Percentiles rank a stretch among this genome's conserved stretches.
Evolutionary conservation across 176 grass and related monocot genomes (phyloP).

Genomic region (Avena eriantha): DNA sequence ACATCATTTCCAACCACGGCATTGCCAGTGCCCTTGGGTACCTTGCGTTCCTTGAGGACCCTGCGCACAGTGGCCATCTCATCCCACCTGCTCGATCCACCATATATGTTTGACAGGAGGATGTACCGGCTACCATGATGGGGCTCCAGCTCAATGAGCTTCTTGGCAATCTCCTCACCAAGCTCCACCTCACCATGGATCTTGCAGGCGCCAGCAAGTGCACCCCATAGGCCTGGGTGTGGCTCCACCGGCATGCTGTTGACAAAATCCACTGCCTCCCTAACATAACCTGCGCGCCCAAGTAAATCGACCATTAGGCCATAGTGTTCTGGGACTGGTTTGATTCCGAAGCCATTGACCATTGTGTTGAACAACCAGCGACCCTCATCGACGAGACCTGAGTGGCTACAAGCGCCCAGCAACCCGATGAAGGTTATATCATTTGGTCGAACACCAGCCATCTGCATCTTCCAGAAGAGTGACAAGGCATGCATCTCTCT

Average conservation of each 20-base stretch:
- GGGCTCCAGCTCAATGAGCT: constrained; percentile 68
- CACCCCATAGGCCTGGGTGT: constrained; percentile 72
- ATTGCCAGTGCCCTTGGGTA: constrained; percentile 59
- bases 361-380: constrained; percentile 59
- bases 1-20: constrained; percentile 47
- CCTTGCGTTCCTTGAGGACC: constrained; percentile 58
- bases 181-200: constrained; percentile 71
- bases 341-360: constrained; percentile 46
- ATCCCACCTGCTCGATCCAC: constrained; percentile 59
- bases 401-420: constrained; percentile 69
- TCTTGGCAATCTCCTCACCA: constrained; percentile 65
- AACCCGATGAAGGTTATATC: constrained; percentile 67
- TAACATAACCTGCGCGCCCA: constrained; percentile 56
- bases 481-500: constrained; percentile 50
- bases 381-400: constrained; percentile 63
- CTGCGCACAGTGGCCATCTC: constrained; percentile 60
- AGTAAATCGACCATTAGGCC: constrained; percentile 79
- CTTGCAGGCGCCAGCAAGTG: constrained; percentile 72
- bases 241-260: constrained; percentile 64
- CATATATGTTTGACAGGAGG: constrained; percentile 70
- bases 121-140: constrained; percentile 66
- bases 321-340: constrained; percentile 60
- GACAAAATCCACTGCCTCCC: constrained; percentile 63
- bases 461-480: constrained; percentile 80
- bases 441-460: constrained; percentile 54